Evolutionary conservation across 83 land plant genomes (phyloP).

Genomic region (Diphasiastrum complanatum): DNA sequence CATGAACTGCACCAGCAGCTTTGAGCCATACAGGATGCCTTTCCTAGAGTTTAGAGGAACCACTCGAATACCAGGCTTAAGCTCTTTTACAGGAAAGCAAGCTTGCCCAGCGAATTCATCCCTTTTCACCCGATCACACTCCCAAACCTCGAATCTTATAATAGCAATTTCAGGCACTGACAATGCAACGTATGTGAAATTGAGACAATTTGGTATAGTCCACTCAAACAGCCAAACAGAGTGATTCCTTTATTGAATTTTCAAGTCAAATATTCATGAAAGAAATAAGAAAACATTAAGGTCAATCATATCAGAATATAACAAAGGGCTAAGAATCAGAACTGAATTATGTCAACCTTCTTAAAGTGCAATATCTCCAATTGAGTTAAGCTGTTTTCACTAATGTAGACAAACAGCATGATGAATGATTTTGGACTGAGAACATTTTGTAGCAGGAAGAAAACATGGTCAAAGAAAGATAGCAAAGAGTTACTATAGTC

Average conservation of each 20-base stretch:
- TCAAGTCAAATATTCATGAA: neutral
- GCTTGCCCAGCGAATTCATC: constrained; percentile 37
- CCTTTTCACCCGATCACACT: constrained; percentile 18
- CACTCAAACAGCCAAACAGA: neutral
- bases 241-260: neutral
- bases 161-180: constrained; percentile 41
- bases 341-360: too few relatives aligned
- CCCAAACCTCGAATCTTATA: constrained; percentile 36
- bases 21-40: constrained; percentile 16
- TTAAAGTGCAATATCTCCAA: neutral
- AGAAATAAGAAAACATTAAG: neutral
- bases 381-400: neutral
- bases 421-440: neutral
- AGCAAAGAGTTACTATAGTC: too few relatives aligned
- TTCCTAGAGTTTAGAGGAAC: constrained; percentile 23
- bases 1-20: too few relatives aligned
- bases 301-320: neutral
- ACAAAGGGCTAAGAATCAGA: too few relatives aligned
- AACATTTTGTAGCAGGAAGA: neutral
- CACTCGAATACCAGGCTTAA: constrained; percentile 21
- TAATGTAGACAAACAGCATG: too few relatives aligned
- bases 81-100: constrained; percentile 21
- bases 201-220: neutral
- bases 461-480: neutral
- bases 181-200: neutral